phyloP scores from a whole-genome alignment of 768 basidiomycete species.

The Tricholoma matsutake region DNA sequence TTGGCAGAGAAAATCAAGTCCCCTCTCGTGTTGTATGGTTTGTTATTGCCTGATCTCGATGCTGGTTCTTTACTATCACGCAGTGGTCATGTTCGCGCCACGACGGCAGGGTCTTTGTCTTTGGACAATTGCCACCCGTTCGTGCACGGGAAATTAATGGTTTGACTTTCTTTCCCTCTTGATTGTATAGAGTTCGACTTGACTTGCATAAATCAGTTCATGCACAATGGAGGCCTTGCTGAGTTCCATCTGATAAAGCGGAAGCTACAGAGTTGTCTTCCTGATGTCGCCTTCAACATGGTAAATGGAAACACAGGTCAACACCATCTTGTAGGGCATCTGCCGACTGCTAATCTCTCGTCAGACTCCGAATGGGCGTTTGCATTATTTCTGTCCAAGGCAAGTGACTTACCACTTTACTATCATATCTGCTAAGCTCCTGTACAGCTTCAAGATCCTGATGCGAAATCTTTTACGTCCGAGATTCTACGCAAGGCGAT shows the following conservation, averaged over 20 bases:
- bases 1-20: slow-evolving; percentile 97
- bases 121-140: slow-evolving; percentile 97
- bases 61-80: not conserved
- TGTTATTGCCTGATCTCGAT: not conserved
- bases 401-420: slow-evolving; percentile 14
- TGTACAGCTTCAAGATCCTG: slow-evolving; percentile 71
- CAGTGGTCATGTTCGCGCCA: slow-evolving; percentile 90
- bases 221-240: slow-evolving; percentile 96
- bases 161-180: slow-evolving; percentile 27
- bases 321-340: slow-evolving; percentile 11
- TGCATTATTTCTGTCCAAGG: slow-evolving; percentile 85
- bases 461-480: slow-evolving; percentile 72
- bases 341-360: not conserved
- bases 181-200: slow-evolving; percentile 1
- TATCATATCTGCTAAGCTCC: slow-evolving; percentile 4
- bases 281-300: slow-evolving; percentile 81
- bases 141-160: slow-evolving; percentile 89
- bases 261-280: slow-evolving; percentile 65
- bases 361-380: slow-evolving; percentile 98
- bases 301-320: slow-evolving; percentile 92
- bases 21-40: slow-evolving; percentile 83
- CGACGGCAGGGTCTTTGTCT: slow-evolving; percentile 88
- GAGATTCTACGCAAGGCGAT: slow-evolving; percentile 76
- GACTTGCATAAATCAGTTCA: slow-evolving; percentile 56
- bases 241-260: slow-evolving; percentile 83